phyloP scores from a whole-genome alignment of 2,329 filamentous ascomycete genomes.

The Pseudogymnoascus sp. region DNA sequence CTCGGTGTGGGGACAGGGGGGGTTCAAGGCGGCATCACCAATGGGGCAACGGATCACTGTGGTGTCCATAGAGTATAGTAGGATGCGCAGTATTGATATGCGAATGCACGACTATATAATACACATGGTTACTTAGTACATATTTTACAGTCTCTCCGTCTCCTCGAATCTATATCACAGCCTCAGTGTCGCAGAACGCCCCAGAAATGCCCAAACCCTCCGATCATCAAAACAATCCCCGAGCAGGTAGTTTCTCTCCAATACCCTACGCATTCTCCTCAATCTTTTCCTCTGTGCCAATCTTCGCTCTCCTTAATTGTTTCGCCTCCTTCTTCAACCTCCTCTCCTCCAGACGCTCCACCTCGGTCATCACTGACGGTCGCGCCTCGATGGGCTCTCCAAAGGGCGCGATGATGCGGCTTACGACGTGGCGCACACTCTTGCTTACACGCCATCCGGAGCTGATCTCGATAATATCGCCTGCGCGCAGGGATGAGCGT shows the following conservation, averaged over 20 bases:
- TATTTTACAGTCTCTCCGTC: not conserved
- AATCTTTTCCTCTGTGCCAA: slow-evolving; percentile 21
- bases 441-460: slow-evolving; percentile 60
- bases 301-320: slow-evolving; percentile 43
- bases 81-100: slow-evolving; percentile 4
- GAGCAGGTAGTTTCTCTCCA: not conserved
- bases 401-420: slow-evolving; percentile 66
- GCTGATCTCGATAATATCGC: slow-evolving; percentile 68
- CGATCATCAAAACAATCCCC: not conserved
- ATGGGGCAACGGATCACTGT: not conserved
- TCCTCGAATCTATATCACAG: not conserved
- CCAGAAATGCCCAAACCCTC: not conserved
- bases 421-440: slow-evolving; percentile 67
- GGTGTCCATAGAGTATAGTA: not conserved
- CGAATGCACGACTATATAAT: slow-evolving; percentile 9
- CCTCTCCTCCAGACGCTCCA: slow-evolving; percentile 52
- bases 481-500: slow-evolving; percentile 62
- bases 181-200: not conserved
- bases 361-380: slow-evolving; percentile 57
- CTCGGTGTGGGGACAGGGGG: not conserved
- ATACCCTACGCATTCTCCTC: slow-evolving; percentile 13
- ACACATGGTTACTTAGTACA: slow-evolving; percentile 4
- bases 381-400: slow-evolving; percentile 58
- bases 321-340: slow-evolving; percentile 52
- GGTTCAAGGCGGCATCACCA: not conserved